These are phyloP conservation scores for Lachnellula subtilissima DNA, from an alignment of 2,329 filamentous ascomycete genomes.

Conservation along the genomic window DNA sequence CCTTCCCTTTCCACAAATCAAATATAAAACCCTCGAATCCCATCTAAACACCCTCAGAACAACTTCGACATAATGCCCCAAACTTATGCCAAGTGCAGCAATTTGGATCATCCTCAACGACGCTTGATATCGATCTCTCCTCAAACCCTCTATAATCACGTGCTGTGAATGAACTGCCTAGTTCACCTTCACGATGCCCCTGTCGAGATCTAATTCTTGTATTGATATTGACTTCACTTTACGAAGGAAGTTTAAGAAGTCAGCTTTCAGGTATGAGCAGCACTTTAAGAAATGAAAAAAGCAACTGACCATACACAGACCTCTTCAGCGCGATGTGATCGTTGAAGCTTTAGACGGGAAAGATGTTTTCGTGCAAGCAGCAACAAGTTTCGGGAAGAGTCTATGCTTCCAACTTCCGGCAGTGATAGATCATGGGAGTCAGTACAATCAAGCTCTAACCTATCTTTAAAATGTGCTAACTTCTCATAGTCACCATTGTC, in stretches of 20 bases:
- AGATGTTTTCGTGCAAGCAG: conserved; percentile 91
- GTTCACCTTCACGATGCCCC: conserved; percentile 22
- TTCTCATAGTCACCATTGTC: conserved; percentile 70
- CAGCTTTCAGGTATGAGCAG: conserved; percentile 57
- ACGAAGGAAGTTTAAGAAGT: conserved; percentile 67
- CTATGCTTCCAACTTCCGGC: conserved; percentile 90
- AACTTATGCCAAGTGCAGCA: not conserved
- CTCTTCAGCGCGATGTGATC: conserved; percentile 84
- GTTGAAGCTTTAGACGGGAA: conserved; percentile 72
- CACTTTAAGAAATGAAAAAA: not conserved
- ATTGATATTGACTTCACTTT: conserved; percentile 71
- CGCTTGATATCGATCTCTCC: not conserved
- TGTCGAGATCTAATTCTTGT: conserved; percentile 44
- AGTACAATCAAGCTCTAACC: conserved; percentile 34
- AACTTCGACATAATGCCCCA: not conserved
- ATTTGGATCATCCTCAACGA: not conserved
- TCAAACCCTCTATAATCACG: not conserved
- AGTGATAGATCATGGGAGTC: conserved; percentile 79
- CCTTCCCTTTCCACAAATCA: not conserved
- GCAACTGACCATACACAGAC: conserved; percentile 45
- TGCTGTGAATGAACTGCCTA: not conserved
- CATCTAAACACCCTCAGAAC: not conserved
- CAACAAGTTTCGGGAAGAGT: conserved; percentile 87
- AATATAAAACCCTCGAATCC: not conserved
- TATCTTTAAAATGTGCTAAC: conserved; percentile 13